These are phyloP conservation scores for Leishmania aethiopica DNA, from an alignment of 208 protist genomes.

Conservation along the genomic window DNA sequence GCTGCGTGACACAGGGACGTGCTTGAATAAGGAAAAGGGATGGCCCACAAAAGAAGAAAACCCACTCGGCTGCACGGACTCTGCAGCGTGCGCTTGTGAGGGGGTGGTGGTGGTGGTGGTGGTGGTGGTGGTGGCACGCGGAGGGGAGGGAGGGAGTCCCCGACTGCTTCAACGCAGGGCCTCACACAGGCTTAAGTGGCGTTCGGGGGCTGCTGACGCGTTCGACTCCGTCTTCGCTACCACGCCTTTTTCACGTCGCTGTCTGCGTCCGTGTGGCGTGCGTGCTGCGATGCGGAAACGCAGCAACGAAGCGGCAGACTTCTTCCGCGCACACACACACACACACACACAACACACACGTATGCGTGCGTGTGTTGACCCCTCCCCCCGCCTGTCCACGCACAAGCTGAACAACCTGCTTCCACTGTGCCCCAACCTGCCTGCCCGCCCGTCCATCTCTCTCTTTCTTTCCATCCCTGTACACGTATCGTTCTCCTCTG, in stretches of 20 bases:
- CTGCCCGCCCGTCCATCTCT: too few relatives aligned
- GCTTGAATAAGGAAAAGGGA: background rate
- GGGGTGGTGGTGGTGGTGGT: background rate
- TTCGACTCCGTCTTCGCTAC: background rate
- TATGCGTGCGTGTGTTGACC: background rate
- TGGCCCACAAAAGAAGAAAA: background rate
- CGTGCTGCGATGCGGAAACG: background rate
- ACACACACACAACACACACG: background rate
- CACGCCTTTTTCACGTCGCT: too few relatives aligned
- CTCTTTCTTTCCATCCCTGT: background rate
- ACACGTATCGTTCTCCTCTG: background rate
- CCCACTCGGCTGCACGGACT: background rate
- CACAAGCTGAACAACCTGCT: background rate
- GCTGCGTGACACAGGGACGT: background rate
- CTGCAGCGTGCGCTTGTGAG: background rate
- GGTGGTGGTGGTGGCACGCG: background rate
- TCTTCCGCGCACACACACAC: background rate
- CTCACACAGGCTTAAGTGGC: background rate
- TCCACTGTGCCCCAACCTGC: background rate
- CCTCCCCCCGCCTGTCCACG: background rate
- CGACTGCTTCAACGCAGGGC: background rate
- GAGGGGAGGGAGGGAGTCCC: background rate
- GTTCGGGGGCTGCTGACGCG: background rate
- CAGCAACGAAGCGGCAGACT: background rate
- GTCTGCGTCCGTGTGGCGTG: background rate